Conservation (phyloP, 352 stramenopile genomes). For the Plasmopara viticola region DNA sequence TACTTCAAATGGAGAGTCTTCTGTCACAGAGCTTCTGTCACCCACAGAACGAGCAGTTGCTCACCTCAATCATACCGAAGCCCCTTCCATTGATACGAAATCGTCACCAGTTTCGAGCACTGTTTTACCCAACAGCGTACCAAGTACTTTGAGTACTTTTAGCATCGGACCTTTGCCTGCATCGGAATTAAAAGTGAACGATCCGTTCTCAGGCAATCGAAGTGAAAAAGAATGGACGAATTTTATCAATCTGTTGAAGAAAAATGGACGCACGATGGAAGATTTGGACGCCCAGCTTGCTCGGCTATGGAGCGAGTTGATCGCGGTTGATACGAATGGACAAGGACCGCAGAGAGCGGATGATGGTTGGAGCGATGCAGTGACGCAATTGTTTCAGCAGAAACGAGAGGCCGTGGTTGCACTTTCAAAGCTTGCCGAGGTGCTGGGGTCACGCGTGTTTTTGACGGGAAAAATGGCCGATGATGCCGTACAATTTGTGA, state of each 20-base stretch:
- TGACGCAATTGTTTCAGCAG: slow-evolving; percentile 35
- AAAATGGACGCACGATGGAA: slow-evolving; percentile 25
- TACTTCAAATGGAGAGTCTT: slow-evolving; percentile 11
- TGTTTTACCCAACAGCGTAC: slow-evolving; percentile 12
- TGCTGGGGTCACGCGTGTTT: slow-evolving; percentile 27
- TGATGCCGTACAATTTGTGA: slow-evolving; percentile 31
- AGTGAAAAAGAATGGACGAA: slow-evolving; percentile 29
- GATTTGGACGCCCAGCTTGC: slow-evolving; percentile 21
- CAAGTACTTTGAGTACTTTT: slow-evolving; percentile 18
- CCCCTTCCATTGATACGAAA: slow-evolving; percentile 22
- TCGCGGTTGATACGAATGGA: slow-evolving; percentile 10
- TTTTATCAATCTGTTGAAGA: slow-evolving; percentile 33
- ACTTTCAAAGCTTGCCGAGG: slow-evolving; percentile 29
- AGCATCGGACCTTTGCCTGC: slow-evolving; percentile 18
- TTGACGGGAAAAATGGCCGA: slow-evolving; percentile 25
- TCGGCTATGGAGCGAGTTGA: slow-evolving; percentile 20
- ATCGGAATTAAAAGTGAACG: slow-evolving; percentile 18
- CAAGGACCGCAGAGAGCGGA: slow-evolving; percentile 15
- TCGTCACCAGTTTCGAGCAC: slow-evolving; percentile 5
- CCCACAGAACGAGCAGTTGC: slow-evolving; percentile 4
- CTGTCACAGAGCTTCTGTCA: slow-evolving; percentile 9
- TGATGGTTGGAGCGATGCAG: slow-evolving; percentile 21
- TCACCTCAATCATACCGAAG: slow-evolving; percentile 5
- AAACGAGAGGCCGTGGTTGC: slow-evolving; percentile 36
- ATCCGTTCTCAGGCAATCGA: slow-evolving; percentile 13